Evolutionary conservation across 208 protist genomes (phyloP).

Genomic region (Trypanosoma conorhini): DNA sequence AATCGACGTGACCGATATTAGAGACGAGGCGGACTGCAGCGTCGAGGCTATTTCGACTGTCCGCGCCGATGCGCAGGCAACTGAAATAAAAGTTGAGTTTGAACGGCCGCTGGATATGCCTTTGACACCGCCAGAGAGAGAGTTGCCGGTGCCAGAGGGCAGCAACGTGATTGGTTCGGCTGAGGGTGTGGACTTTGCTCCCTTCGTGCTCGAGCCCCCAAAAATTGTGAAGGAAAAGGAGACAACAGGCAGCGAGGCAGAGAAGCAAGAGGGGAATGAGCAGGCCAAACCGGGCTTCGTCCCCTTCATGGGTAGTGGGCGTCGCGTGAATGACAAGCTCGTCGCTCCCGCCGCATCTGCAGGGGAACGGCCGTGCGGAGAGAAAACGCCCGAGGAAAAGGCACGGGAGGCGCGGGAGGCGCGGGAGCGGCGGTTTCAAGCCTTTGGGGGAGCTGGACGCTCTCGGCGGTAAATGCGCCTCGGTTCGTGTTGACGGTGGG

Average conservation of each 20-base stretch:
- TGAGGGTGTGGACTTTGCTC: slow-evolving; percentile 59
- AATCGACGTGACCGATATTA: slow-evolving; percentile 87
- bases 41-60: slow-evolving; percentile 90
- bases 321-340: slow-evolving; percentile 19
- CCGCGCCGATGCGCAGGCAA: slow-evolving; percentile 73
- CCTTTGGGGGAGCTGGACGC: slow-evolving; percentile 25
- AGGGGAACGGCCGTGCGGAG: slow-evolving; percentile 1
- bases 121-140: slow-evolving; percentile 46
- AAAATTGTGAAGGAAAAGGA: slow-evolving; percentile 33
- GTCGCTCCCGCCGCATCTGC: not conserved
- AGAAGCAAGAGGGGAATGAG: slow-evolving; percentile 4
- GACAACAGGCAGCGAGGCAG: not conserved
- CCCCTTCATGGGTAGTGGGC: slow-evolving; percentile 27
- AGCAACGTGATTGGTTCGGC: slow-evolving; percentile 60
- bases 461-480: slow-evolving; percentile 7
- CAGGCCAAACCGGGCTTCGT: slow-evolving; percentile 22
- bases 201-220: slow-evolving; percentile 61
- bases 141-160: slow-evolving; percentile 21
- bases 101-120: slow-evolving; percentile 92
- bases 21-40: slow-evolving; percentile 39
- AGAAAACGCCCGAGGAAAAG: slow-evolving; percentile 20
- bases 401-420: slow-evolving; percentile 13
- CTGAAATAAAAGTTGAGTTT: slow-evolving; percentile 95
- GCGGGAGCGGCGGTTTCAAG: slow-evolving; percentile 42
- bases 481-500: not conserved